Conservation (phyloP, 495 filamentous ascomycete species). For the Neurospora discreta region DNA sequence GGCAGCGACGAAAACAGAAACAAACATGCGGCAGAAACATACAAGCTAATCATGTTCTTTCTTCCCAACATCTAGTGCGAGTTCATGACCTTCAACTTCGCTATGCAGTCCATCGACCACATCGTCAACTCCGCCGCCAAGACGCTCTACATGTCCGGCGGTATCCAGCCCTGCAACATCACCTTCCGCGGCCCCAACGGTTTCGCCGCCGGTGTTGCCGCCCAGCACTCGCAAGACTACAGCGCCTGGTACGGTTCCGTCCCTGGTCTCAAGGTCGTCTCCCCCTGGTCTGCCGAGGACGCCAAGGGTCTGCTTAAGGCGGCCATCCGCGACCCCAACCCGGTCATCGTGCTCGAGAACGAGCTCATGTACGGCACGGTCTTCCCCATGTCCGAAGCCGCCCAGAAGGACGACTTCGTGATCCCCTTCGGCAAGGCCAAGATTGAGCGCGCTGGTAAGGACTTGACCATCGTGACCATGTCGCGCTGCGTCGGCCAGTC, state of each 20-base stretch:
- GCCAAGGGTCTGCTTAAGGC: constrained; percentile 97
- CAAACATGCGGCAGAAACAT: neutral
- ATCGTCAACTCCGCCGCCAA: constrained; percentile 99
- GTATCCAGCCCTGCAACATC: constrained; percentile 98
- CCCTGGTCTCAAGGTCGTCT: constrained; percentile 91
- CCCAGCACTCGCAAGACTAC: constrained; percentile 98
- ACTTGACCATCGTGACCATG: constrained; percentile 87
- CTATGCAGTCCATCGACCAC: constrained; percentile 99
- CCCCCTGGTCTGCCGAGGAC: constrained; percentile 92
- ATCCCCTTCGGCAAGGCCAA: constrained; percentile 97
- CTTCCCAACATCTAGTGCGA: constrained; percentile 53
- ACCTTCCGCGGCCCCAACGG: constrained; percentile 99
- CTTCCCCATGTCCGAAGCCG: constrained; percentile 94
- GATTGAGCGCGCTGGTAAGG: constrained; percentile 90
- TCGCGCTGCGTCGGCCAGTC: constrained; percentile 94
- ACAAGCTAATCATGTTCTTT: neutral
- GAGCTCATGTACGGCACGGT: constrained; percentile 90
- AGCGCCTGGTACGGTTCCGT: constrained; percentile 97
- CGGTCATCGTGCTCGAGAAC: constrained; percentile 90
- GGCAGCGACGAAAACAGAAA: neutral
- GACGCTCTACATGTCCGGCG: constrained; percentile 99
- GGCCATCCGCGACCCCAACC: constrained; percentile 96
- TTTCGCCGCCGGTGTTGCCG: constrained; percentile 89
- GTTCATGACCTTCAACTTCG: constrained; percentile 99
- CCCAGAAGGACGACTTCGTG: constrained; percentile 91